Evolutionary conservation across 2,329 filamentous ascomycete genomes (phyloP).

Genomic region (Calonectria pseudoturangicola): DNA sequence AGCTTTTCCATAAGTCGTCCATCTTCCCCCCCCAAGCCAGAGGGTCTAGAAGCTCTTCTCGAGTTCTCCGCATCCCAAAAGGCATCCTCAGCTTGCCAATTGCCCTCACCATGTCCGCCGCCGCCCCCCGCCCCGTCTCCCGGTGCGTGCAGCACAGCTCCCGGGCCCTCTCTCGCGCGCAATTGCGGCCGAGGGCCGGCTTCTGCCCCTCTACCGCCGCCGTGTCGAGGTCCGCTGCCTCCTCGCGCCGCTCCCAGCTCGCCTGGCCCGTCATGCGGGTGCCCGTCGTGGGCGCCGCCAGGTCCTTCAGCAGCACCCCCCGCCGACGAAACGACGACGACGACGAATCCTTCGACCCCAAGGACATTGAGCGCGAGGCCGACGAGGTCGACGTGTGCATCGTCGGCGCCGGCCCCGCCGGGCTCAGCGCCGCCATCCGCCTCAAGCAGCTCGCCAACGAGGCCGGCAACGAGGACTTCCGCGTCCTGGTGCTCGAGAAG

Average conservation of each 20-base stretch:
- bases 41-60: slow-evolving; percentile 8
- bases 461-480: slow-evolving; percentile 95
- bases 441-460: slow-evolving; percentile 97
- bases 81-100: slow-evolving; percentile 19
- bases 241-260: slow-evolving; percentile 42
- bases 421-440: slow-evolving; percentile 92
- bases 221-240: slow-evolving; percentile 32
- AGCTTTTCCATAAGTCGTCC: slow-evolving; percentile 28
- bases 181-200: slow-evolving; percentile 53
- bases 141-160: slow-evolving; percentile 63
- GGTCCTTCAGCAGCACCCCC: slow-evolving; percentile 62
- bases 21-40: slow-evolving; percentile 13
- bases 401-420: slow-evolving; percentile 95
- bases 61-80: slow-evolving; percentile 53
- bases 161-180: slow-evolving; percentile 56
- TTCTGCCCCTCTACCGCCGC: slow-evolving; percentile 51
- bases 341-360: slow-evolving; percentile 77
- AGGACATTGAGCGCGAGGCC: slow-evolving; percentile 85
- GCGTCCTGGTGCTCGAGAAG: slow-evolving; percentile 94
- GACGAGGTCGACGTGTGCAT: slow-evolving; percentile 98
- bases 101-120: slow-evolving; percentile 58
- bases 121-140: slow-evolving; percentile 61
- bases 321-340: slow-evolving; percentile 54
- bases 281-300: slow-evolving; percentile 48
- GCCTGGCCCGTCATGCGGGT: slow-evolving; percentile 46